Evolutionary conservation across 305 asterid species (phyloP).

Genomic region (Fraxinus floribunda): DNA sequence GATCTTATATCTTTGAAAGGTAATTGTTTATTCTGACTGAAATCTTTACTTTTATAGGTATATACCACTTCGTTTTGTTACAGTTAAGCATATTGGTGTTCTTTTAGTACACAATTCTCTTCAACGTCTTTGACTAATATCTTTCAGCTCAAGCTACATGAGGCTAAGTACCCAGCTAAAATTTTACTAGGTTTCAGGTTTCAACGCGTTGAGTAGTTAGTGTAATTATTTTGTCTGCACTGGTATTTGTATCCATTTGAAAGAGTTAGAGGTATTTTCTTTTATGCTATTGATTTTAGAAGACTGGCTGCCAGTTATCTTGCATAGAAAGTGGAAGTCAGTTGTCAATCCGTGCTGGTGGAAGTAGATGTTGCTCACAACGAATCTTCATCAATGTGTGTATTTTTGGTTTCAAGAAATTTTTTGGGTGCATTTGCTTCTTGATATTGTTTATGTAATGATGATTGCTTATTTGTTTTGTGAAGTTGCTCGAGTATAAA

Average conservation of each 20-base stretch:
- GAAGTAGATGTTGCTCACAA: neutral
- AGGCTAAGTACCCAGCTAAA: neutral
- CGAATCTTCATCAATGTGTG: neutral
- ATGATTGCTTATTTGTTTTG: neutral
- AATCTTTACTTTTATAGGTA: neutral
- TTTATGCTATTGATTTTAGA: neutral
- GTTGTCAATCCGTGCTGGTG: neutral
- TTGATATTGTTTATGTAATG: neutral
- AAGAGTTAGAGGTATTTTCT: neutral
- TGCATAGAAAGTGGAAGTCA: neutral
- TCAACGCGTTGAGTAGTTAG: neutral
- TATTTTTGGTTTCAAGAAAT: neutral
- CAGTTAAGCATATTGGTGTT: neutral
- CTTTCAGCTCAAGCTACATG: neutral
- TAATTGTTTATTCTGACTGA: slow-evolving; percentile 26
- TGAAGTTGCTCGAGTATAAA: neutral
- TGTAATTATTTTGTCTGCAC: neutral
- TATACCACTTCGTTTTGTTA: neutral
- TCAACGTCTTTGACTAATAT: neutral
- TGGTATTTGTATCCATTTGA: neutral
- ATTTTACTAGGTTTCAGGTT: neutral
- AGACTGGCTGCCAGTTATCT: neutral
- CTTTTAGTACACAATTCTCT: neutral
- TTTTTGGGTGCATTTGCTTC: neutral
- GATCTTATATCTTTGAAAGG: slow-evolving; percentile 68